A percentile compares a stretch with the other conserved stretches of the same genome.
Conservation (phyloP, 2,329 filamentous ascomycete species). For the Diaporthe citrichinensis region DNA sequence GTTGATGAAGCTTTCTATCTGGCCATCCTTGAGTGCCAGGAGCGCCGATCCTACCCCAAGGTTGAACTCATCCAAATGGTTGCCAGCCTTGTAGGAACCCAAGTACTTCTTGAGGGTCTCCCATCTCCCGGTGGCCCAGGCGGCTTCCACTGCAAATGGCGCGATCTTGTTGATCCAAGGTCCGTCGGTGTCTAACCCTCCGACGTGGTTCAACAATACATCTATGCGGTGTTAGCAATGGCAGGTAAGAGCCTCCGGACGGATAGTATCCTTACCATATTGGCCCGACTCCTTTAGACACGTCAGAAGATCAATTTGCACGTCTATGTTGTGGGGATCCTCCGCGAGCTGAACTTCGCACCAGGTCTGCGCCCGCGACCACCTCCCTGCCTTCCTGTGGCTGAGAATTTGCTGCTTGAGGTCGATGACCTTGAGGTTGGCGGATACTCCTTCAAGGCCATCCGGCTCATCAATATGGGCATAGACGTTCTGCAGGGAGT, state of each 20-base stretch:
- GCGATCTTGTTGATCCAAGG: conserved; percentile 74
- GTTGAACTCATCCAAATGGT: conserved; percentile 79
- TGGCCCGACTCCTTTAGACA: conserved; percentile 97
- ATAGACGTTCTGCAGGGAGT: conserved; percentile 92
- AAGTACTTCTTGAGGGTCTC: conserved; percentile 79
- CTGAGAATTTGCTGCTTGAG: conserved; percentile 94
- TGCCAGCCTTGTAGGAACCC: conserved; percentile 63
- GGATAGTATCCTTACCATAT: conserved; percentile 73
- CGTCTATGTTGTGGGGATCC: conserved; percentile 80
- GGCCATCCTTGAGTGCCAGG: conserved; percentile 68
- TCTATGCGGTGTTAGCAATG: conserved; percentile 63
- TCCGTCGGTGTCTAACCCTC: conserved; percentile 75
- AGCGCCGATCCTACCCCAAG: conserved; percentile 81
- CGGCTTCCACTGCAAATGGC: conserved; percentile 89
- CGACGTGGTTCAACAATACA: conserved; percentile 87
- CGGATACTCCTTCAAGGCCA: conserved; percentile 93
- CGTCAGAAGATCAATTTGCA: conserved; percentile 86
- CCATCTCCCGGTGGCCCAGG: conserved; percentile 92
- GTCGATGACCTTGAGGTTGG: conserved; percentile 87
- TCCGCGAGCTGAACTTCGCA: conserved; percentile 92
- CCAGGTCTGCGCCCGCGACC: conserved; percentile 97
- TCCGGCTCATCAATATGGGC: conserved; percentile 98
- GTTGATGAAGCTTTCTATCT: conserved; percentile 65
- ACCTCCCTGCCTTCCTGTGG: conserved; percentile 92
- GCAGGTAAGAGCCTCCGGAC: not conserved